phyloP scores from a whole-genome alignment of 306 rosid species.

The Luffa aegyptiaca region DNA sequence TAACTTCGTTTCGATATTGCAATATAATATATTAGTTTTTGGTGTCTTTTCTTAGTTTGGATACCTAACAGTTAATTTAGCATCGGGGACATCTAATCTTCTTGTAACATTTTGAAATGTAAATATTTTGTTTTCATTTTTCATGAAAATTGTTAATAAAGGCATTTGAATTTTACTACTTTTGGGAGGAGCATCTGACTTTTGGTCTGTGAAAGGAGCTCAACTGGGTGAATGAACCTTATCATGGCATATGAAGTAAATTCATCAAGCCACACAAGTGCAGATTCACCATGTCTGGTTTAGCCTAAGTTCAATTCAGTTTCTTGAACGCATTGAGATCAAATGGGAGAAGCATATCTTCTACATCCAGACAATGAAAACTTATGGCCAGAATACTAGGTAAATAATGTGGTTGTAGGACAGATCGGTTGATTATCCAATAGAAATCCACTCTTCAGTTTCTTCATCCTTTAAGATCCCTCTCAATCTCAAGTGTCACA shows the following conservation, averaged over 20 bases:
- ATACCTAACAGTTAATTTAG: too few species aligned
- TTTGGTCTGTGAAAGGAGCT: background rate
- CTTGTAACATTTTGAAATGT: background rate
- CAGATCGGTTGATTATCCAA: background rate
- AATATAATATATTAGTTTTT: too few species aligned
- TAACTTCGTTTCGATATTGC: too few species aligned
- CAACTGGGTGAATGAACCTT: background rate
- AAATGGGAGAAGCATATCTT: background rate
- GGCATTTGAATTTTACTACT: background rate
- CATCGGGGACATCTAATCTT: background rate
- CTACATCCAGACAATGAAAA: background rate
- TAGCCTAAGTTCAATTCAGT: background rate
- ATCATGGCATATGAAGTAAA: background rate
- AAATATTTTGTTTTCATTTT: background rate
- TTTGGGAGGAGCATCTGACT: background rate
- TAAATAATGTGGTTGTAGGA: background rate
- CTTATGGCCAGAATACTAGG: background rate
- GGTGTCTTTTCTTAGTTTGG: too few species aligned
- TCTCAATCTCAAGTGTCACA: background rate
- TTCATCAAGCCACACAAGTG: background rate
- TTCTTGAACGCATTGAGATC: background rate
- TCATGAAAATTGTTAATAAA: background rate
- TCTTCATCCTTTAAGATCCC: background rate
- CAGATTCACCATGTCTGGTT: background rate
- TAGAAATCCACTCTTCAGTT: background rate